phyloP scores from a whole-genome alignment of 108 stramenopile species.

The Nannochloropsis granulata region DNA sequence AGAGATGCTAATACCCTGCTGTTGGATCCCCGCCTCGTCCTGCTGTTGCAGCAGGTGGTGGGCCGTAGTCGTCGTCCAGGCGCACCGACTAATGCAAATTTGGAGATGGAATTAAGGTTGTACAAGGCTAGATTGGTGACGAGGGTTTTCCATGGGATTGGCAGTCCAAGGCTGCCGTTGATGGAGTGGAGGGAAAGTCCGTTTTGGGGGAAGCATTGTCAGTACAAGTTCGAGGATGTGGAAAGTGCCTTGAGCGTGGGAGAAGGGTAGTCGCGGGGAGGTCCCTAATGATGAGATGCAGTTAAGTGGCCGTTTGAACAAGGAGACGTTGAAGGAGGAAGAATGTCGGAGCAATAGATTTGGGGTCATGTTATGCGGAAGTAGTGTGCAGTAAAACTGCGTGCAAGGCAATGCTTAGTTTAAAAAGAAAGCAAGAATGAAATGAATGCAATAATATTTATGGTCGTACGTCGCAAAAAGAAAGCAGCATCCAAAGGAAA shows the following conservation, averaged over 20 bases:
- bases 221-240: constrained; percentile 12
- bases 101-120: background rate
- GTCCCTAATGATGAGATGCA: too few relatives aligned
- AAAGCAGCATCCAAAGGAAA: too few relatives aligned
- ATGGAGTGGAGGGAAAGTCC: constrained; percentile 7
- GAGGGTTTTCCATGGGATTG: constrained; percentile 17
- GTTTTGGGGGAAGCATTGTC: constrained; percentile 11
- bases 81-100: background rate
- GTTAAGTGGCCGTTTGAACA: too few relatives aligned
- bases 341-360: too few relatives aligned
- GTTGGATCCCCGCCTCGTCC: background rate
- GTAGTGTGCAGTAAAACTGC: too few relatives aligned
- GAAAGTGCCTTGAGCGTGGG: background rate
- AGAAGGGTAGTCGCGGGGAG: background rate
- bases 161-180: constrained; percentile 7
- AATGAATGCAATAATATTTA: too few relatives aligned
- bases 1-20: background rate
- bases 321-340: too few relatives aligned
- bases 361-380: too few relatives aligned
- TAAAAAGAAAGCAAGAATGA: too few relatives aligned
- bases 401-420: too few relatives aligned
- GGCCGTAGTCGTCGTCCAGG: background rate
- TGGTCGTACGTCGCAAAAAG: too few relatives aligned
- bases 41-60: background rate
- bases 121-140: background rate